Evolutionary conservation across 2,329 filamentous ascomycete species (phyloP), one percentile per base, ranked within the genome.

Genomic region (Emmonsiellopsis sp.): DNA sequence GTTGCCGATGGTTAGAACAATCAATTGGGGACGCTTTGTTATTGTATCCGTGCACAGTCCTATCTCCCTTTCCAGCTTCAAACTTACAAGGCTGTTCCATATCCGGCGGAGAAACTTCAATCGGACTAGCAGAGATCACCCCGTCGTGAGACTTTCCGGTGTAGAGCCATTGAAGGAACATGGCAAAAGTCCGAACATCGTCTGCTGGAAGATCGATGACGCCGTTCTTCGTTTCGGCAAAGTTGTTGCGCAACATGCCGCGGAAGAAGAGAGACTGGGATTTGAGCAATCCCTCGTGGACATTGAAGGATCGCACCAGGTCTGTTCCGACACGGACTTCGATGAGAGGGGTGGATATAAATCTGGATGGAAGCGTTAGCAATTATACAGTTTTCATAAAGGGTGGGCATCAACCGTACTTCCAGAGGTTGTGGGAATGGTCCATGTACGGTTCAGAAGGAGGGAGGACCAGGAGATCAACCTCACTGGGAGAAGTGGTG

Each of bases 151-250:
- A 42, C 40, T 50, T 42, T 27, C 48, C 48, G 1, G 48, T 50
- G 14, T 50, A 50, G 2, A 50, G 36, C 48, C 48, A 50, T 34
- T 50, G 48, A 42, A 42, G 21, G 32, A 50, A 50, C 13, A 42
- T 36, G 9, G 48, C 48, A 17, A 50, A n/a, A 13, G 48, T 50
- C 48, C n/a, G 33, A 34, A 34, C 37, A 13, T 50, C 36, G 40
- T 50, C 36, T 4, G 39, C 48, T 21, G 48, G 40, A 40, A 50
- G 37, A n/a, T 14, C 40, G 40, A 42, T 21, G 31, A 33, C 17
- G 10, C 40, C 27, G 9, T 42, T 14, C 6, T 27, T 42, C 17
- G 13, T 17, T 52, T 43, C 50, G 27, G 42, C 11, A 36, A 43
- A 52, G 21, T 42, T 40, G 36, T 50, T 32, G 36, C 40, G 40